Evolutionary conservation across 106 monocot genomes (phyloP), one percentile per base, ranked within the genome.

Genomic region (Posidonia australis): DNA sequence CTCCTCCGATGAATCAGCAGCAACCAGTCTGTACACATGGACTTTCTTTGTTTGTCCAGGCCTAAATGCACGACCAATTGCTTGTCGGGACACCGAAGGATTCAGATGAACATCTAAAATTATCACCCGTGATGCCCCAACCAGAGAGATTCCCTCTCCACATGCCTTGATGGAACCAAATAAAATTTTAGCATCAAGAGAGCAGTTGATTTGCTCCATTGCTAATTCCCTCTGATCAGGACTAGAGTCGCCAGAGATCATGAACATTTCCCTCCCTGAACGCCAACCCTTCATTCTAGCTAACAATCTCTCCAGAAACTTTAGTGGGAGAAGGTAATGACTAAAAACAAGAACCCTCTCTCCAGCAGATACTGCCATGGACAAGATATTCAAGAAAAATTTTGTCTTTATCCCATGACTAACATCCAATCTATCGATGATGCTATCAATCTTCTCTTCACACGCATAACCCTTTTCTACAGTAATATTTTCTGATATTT

Each of bases 131-230:
- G 94, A 96, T 31, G 94, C 94, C 19, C 94, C 94, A 17, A 87
- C 80, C 16, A 96, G 72, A 48, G 94, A 96, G 47, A 96, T 86
- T 1, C 94, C 94, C 77, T 96, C 94, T 1, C 94, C 94, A 72
- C 94, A 96, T 0, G 94, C 94, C 77, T 84, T 96, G 68, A 96
- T 96, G 0, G 94, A 96, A 29, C 94, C 94, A 67, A 96, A 82
- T 32, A 96, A 72, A 57, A 96, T 72, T 58, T 84, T 90, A 5
- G 90, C 86, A 76, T 87, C 90, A 18, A 64, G 9, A 1, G 94
- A 90, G 56, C 77, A 84, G 65, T 96, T 96, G 65, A 96, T 86
- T 18, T 78, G 81, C 10, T 96, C 94, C 86, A 87, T 90, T 7
- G 86, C 70, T 51, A 44, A 32, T 46, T 96, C 94, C 54, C 94